Conservation (phyloP, 768 basidiomycete species). For the Calocera viscosa region DNA sequence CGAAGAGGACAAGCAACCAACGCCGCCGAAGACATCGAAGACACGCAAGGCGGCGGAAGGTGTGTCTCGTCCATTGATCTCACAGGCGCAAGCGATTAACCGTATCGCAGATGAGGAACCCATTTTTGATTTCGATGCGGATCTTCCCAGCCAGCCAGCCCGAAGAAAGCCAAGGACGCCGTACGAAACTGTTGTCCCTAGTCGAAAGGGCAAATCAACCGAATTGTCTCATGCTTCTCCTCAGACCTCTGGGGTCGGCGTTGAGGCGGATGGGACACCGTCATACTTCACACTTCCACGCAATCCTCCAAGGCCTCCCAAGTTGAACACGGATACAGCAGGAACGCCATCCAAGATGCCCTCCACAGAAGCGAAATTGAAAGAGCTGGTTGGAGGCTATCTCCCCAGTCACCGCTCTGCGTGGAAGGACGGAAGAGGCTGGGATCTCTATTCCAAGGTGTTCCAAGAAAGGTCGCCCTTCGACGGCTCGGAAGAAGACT, state of each 20-base stretch:
- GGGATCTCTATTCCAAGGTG: conserved; percentile 1
- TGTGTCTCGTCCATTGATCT: background rate
- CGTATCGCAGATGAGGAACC: background rate
- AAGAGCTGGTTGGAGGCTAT: background rate
- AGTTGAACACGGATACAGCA: background rate
- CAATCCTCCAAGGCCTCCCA: background rate
- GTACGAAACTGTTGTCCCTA: background rate
- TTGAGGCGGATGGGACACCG: background rate
- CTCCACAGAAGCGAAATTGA: background rate
- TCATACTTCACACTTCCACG: background rate
- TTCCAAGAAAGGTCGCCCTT: background rate
- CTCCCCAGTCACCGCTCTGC: conserved; percentile 2
- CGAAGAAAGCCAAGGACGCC: background rate
- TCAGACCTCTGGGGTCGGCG: background rate
- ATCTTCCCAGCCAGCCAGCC: background rate
- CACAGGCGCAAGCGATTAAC: background rate
- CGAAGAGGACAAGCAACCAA: background rate
- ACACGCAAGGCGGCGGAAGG: background rate
- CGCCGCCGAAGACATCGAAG: background rate
- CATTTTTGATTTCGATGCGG: background rate
- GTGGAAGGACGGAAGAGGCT: conserved; percentile 4
- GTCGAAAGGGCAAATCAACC: background rate
- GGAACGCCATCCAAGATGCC: background rate
- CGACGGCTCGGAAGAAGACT: background rate
- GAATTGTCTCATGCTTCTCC: background rate